These are phyloP conservation scores for Paracoccidioides lutzii DNA, from an alignment of 2,329 filamentous ascomycete species.

Conservation along the genomic window DNA sequence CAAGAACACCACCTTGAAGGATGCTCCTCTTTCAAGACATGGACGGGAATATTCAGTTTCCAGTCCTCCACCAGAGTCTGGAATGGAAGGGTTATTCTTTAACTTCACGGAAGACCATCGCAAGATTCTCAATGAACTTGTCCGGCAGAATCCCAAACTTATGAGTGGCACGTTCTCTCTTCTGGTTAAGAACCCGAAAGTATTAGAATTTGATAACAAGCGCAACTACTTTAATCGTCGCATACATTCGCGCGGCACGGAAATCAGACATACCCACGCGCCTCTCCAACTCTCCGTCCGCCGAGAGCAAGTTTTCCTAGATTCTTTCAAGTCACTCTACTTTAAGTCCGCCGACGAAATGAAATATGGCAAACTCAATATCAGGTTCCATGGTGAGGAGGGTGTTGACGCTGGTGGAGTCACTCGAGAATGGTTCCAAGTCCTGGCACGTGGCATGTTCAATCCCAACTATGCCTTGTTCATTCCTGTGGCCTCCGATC, in stretches of 20 bases:
- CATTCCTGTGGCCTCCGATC: slow-evolving; percentile 89
- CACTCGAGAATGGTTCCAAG: slow-evolving; percentile 98
- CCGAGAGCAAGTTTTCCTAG: slow-evolving; percentile 90
- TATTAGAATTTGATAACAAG: slow-evolving; percentile 98
- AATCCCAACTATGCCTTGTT: slow-evolving; percentile 96
- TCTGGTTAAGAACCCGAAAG: slow-evolving; percentile 95
- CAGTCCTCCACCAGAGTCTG: slow-evolving; percentile 64
- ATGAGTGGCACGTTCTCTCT: slow-evolving; percentile 98
- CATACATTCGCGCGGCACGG: slow-evolving; percentile 62
- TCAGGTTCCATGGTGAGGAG: slow-evolving; percentile 93
- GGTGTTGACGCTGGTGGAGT: slow-evolving; percentile 96
- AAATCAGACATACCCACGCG: slow-evolving; percentile 57
- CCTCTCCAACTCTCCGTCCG: slow-evolving; percentile 81
- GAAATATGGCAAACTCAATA: slow-evolving; percentile 97
- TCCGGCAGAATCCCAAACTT: slow-evolving; percentile 89
- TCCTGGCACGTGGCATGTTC: slow-evolving; percentile 95
- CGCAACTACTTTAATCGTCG: slow-evolving; percentile 96
- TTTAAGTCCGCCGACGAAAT: slow-evolving; percentile 95
- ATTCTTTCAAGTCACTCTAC: slow-evolving; percentile 96
- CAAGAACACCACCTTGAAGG: slow-evolving; percentile 83
- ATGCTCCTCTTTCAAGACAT: slow-evolving; percentile 41
- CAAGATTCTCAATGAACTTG: slow-evolving; percentile 93
- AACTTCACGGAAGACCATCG: slow-evolving; percentile 95
- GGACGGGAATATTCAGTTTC: slow-evolving; percentile 58
- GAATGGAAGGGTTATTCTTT: slow-evolving; percentile 88